Percentiles rank a stretch among this genome's conserved stretches.
These are phyloP conservation scores for Annona squamosa DNA, from an alignment of 164 flowering plant genomes.

Conservation along the genomic window DNA sequence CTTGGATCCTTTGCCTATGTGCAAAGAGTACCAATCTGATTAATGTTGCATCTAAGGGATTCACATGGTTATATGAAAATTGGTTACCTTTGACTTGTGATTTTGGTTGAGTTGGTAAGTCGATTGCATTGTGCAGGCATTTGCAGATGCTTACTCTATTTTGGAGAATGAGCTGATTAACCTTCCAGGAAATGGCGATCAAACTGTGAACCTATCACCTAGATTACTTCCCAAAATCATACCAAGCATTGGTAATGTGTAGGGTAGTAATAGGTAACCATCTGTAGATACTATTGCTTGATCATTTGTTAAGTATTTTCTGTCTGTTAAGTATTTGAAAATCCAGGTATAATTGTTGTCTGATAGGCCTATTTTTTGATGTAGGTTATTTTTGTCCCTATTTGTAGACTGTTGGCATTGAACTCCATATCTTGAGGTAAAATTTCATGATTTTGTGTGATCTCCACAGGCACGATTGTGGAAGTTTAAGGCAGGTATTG, in stretches of 20 bases:
- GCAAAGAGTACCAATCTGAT: not conserved
- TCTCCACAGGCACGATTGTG: too few species aligned
- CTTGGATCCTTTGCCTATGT: not conserved
- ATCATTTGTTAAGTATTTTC: not conserved
- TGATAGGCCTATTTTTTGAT: not conserved
- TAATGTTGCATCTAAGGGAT: not conserved
- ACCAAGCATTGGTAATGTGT: conserved; percentile 46
- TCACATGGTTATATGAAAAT: not conserved
- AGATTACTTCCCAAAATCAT: conserved; percentile 62
- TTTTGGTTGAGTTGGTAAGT: not conserved
- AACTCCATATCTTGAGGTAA: not conserved
- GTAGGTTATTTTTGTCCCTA: not conserved
- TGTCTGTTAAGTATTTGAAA: not conserved
- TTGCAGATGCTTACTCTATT: conserved; percentile 79
- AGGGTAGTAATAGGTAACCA: conserved; percentile 5
- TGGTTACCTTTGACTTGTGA: not conserved
- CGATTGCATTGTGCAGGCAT: conserved; percentile 54
- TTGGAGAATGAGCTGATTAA: conserved; percentile 53
- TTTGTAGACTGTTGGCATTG: not conserved
- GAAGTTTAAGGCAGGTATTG: not conserved
- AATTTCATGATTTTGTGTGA: not conserved
- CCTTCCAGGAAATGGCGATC: conserved; percentile 35
- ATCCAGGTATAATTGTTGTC: not conserved
- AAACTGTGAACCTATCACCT: conserved; percentile 24
- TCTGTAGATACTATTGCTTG: not conserved